Percentiles rank a stretch among this genome's conserved stretches.
Conservation (phyloP, 495 filamentous ascomycete genomes). For the Hypoxylon lienhwacheense region DNA sequence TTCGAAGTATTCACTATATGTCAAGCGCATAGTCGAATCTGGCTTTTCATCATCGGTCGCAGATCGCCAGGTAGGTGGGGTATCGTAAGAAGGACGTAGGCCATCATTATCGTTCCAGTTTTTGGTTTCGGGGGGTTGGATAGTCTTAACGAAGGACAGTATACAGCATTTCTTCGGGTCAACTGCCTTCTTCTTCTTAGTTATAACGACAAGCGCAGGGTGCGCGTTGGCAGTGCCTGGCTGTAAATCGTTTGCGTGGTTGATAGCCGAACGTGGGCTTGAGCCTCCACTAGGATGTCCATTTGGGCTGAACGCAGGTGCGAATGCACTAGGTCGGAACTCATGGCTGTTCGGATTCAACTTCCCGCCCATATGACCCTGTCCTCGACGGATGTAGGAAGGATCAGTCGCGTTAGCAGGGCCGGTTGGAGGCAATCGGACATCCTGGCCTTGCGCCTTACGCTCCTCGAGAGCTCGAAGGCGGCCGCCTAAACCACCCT, state of each 20-base stretch:
- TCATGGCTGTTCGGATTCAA: constrained; percentile 83
- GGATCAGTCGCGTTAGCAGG: constrained; percentile 53
- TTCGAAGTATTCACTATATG: constrained; percentile 78
- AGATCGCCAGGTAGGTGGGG: constrained; percentile 75
- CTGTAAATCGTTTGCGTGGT: constrained; percentile 49
- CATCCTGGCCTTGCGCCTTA: constrained; percentile 49
- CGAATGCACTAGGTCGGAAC: constrained; percentile 80
- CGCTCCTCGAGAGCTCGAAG: constrained; percentile 50
- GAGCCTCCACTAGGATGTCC: constrained; percentile 62
- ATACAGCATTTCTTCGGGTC: constrained; percentile 58
- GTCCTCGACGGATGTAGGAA: constrained; percentile 51
- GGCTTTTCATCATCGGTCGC: constrained; percentile 63
- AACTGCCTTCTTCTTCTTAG: constrained; percentile 65
- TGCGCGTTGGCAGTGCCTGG: constrained; percentile 11
- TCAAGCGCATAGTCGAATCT: constrained; percentile 56
- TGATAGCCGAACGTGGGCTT: constrained; percentile 61
- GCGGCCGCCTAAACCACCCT: constrained; percentile 46
- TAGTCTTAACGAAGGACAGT: constrained; percentile 68
- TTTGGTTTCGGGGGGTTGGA: constrained; percentile 70
- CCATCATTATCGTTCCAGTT: constrained; percentile 69
- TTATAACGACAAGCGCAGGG: constrained; percentile 51
- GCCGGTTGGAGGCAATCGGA: constrained; percentile 55
- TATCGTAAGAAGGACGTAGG: constrained; percentile 75
- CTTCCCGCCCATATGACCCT: constrained; percentile 59
- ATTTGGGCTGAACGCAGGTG: constrained; percentile 75